phyloP scores from a whole-genome alignment of 345 rosid species.

The Brassica rapa region DNA sequence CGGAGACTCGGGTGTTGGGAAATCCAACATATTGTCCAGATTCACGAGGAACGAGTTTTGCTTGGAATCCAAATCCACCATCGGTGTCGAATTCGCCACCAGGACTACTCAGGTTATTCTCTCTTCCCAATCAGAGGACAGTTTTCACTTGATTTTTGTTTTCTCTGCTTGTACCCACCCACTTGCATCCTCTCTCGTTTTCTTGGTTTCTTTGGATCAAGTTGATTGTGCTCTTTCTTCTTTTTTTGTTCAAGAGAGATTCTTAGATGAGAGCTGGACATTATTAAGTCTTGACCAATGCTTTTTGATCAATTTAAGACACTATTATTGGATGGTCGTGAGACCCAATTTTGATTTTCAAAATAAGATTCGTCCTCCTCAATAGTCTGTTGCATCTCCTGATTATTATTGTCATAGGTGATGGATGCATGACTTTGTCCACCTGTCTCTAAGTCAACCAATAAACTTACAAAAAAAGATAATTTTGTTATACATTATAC shows the following conservation, averaged over 20 bases:
- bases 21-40: slow-evolving; percentile 73
- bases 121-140: background rate
- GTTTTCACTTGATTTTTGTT: too few relatives aligned
- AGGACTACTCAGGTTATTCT: slow-evolving; percentile 55
- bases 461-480: background rate
- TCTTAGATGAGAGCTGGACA: slow-evolving; percentile 25
- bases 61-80: slow-evolving; percentile 73
- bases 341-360: background rate
- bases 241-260: slow-evolving; percentile 2
- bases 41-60: slow-evolving; percentile 72
- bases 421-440: slow-evolving; percentile 34
- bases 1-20: slow-evolving; percentile 80
- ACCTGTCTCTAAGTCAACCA: slow-evolving; percentile 29
- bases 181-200: background rate
- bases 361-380: slow-evolving; percentile 17
- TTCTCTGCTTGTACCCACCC: too few relatives aligned
- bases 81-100: slow-evolving; percentile 78
- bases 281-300: slow-evolving; percentile 13
- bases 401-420: background rate
- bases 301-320: slow-evolving; percentile 15
- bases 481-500: background rate
- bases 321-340: slow-evolving; percentile 24
- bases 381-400: slow-evolving; percentile 10
- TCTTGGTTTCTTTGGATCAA: background rate
- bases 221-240: background rate